These are phyloP conservation scores for Diplogelasinospora grovesii DNA, from an alignment of 495 filamentous ascomycete genomes.

Conservation along the genomic window DNA sequence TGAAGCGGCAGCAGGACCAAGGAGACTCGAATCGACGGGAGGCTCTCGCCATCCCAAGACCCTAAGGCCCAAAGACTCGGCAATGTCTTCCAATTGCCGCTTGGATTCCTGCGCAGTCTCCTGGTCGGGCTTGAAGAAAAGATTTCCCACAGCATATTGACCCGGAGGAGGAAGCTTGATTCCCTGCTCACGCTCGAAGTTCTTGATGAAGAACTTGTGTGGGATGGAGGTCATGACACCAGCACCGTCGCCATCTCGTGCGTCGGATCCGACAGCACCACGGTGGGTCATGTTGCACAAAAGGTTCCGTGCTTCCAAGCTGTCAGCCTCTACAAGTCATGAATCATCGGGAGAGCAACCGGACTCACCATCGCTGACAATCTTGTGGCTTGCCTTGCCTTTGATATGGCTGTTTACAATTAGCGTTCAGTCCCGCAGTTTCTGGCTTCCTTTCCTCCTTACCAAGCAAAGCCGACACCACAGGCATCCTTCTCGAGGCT, in stretches of 20 bases:
- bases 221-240: constrained; percentile 99
- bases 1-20: constrained; percentile 89
- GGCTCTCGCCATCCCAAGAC: constrained; percentile 97
- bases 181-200: constrained; percentile 85
- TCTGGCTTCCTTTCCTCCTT: constrained; percentile 31
- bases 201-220: constrained; percentile 98
- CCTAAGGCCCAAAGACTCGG: constrained; percentile 76
- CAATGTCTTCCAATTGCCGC: constrained; percentile 83
- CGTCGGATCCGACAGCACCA: constrained; percentile 96
- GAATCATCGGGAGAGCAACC: background rate
- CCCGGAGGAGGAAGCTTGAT: constrained; percentile 80
- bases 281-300: constrained; percentile 99
- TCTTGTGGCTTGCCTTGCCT: constrained; percentile 95
- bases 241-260: constrained; percentile 93
- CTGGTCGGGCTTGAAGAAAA: constrained; percentile 96
- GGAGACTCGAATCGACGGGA: constrained; percentile 82
- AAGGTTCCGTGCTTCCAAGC: constrained; percentile 69
- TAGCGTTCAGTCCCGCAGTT: constrained; percentile 3
- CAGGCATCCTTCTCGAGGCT: constrained; percentile 98
- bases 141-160: constrained; percentile 94
- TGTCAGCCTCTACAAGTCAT: constrained; percentile 9
- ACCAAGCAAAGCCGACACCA: constrained; percentile 99
- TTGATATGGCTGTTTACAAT: constrained; percentile 96
- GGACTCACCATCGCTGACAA: constrained; percentile 92
- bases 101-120: constrained; percentile 84